Evolutionary conservation across 306 rosid species (phyloP).

Genomic region (Trichosanthes truncata): DNA sequence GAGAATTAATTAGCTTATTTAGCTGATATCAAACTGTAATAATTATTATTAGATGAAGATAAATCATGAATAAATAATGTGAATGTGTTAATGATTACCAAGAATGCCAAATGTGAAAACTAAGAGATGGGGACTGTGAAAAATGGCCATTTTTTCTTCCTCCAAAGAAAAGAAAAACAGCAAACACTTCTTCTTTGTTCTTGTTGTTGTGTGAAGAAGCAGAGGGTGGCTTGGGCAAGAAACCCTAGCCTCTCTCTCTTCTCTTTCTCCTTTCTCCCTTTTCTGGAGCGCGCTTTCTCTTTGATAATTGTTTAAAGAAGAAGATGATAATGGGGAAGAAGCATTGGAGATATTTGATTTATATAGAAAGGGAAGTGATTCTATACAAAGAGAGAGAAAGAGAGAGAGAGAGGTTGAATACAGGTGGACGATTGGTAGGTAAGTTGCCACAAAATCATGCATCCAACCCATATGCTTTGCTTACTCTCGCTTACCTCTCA

Average conservation of each 20-base stretch:
- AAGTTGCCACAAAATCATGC: conserved; percentile 45
- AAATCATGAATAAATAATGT: background rate
- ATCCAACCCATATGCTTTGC: conserved; percentile 9
- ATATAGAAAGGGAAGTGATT: background rate
- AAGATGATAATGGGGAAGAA: background rate
- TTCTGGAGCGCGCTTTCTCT: background rate
- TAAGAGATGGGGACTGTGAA: conserved; percentile 27
- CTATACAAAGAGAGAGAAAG: background rate
- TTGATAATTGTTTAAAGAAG: conserved; percentile 6
- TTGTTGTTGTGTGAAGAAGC: conserved; percentile 9
- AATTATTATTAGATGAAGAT: too few relatives aligned
- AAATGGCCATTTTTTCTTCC: conserved; percentile 23
- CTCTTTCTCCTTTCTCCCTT: background rate
- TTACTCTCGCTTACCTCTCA: background rate
- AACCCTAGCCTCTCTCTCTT: conserved; percentile 18
- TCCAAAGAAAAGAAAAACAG: background rate
- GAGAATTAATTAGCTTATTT: too few relatives aligned
- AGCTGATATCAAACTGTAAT: too few relatives aligned
- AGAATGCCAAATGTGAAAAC: conserved; percentile 68
- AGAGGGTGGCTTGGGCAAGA: conserved; percentile 12
- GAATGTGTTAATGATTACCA: conserved; percentile 25
- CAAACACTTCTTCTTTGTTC: background rate
- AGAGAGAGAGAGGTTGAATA: conserved; percentile 23
- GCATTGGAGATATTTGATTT: conserved; percentile 13
- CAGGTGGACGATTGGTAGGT: conserved; percentile 47